These are phyloP conservation scores for Eucalyptus tenuipes DNA, from an alignment of 345 rosid species.

Conservation along the genomic window DNA sequence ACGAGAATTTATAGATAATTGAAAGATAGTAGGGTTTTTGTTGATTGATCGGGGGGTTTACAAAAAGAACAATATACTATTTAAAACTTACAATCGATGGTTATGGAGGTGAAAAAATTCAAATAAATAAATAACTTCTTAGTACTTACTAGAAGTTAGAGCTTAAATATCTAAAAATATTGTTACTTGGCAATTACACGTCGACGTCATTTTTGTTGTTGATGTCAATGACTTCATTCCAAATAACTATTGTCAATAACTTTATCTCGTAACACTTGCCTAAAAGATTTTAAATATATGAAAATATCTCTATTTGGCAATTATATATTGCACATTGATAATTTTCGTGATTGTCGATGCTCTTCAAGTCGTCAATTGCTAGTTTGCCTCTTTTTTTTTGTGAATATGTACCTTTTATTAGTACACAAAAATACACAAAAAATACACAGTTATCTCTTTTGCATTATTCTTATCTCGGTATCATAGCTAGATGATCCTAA, in stretches of 20 bases:
- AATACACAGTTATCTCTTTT: background rate
- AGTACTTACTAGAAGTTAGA: too few species aligned
- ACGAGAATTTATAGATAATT: background rate
- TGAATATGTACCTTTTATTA: background rate
- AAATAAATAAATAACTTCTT: too few species aligned
- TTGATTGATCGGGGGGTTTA: background rate
- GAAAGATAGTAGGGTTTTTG: background rate
- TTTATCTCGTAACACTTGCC: background rate
- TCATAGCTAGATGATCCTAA: background rate
- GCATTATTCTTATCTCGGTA: background rate
- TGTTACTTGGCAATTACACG: too few species aligned
- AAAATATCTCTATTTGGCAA: too few species aligned
- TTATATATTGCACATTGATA: background rate
- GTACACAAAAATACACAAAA: background rate
- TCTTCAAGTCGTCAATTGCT: background rate
- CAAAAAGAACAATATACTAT: background rate
- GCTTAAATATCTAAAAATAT: too few species aligned
- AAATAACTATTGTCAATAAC: too few species aligned
- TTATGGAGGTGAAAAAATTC: too few species aligned
- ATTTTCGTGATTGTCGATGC: background rate
- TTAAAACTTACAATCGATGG: too few species aligned
- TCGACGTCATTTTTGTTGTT: too few species aligned
- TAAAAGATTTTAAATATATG: background rate
- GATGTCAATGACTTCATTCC: too few species aligned
- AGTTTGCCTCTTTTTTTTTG: accelerated